Evolutionary conservation across 2,329 filamentous ascomycete genomes (phyloP).

Genomic region (Xylaria sp.): DNA sequence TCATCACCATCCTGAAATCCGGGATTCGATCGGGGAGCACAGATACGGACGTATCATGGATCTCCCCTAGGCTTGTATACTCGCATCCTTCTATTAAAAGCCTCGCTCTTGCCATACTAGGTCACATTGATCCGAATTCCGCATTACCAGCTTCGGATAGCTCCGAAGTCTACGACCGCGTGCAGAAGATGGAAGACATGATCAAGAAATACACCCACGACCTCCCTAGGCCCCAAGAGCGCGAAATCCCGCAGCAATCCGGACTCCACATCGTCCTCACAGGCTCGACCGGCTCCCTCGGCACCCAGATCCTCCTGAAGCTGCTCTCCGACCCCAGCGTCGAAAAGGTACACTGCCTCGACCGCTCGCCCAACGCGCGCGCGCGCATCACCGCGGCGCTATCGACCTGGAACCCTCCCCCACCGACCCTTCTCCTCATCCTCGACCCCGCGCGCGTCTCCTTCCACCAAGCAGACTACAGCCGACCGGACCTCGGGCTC

Average conservation of each 20-base stretch:
- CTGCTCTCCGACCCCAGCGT: slow-evolving; percentile 32
- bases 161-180: neutral
- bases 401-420: slow-evolving; percentile 2
- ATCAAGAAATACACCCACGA: slow-evolving; percentile 10
- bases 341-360: slow-evolving; percentile 32
- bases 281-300: slow-evolving; percentile 40
- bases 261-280: slow-evolving; percentile 33
- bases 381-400: slow-evolving; percentile 7
- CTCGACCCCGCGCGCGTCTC: neutral
- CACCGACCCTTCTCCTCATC: too few species aligned
- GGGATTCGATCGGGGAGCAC: slow-evolving; percentile 6
- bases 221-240: neutral
- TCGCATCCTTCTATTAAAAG: slow-evolving; percentile 19
- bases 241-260: neutral
- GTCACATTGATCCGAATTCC: neutral
- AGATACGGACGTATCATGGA: neutral
- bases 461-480: slow-evolving; percentile 15
- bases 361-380: slow-evolving; percentile 18
- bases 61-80: slow-evolving; percentile 16
- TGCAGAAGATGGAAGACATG: slow-evolving; percentile 2
- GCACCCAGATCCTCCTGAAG: slow-evolving; percentile 37
- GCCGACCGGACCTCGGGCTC: slow-evolving; percentile 6
- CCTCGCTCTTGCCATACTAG: slow-evolving; percentile 4
- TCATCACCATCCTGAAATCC: slow-evolving; percentile 15
- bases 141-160: neutral